Evolutionary conservation across 371 early-diverging fungal species (phyloP), one percentile per base, ranked within the genome.

Genomic region (Zychaea mexicana): DNA sequence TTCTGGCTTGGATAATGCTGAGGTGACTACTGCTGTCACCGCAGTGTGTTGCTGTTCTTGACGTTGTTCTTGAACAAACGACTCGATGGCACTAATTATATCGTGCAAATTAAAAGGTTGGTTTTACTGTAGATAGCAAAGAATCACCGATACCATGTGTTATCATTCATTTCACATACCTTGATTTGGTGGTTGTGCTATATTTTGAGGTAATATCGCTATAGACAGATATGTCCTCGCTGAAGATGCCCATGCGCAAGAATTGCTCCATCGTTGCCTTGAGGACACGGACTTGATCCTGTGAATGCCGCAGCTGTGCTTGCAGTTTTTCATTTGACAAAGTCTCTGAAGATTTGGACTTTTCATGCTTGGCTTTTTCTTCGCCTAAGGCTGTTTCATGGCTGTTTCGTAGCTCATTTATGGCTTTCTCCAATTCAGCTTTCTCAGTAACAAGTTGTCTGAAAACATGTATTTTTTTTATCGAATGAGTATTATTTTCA

Each of bases 201-300:
- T 56, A 63, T 6, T 30, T 57, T 12, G 56, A 30, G 1, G 63
- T 57, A 31, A 63, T 30, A 39, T 71, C 52, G 53, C 68, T 24
- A 61, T 69, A 39, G 60, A 66, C 24, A 42, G 56, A 10, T 33
- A 63, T 33, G 33, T 73, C 76, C 39, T 72, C 70, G 28, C 66
- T 74, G 49, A 78, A 78, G 7, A 78, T 70, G 30, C 78, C 78
- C 70, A 78, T 74, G 17, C 77, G 70, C 38, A 79, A 42, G 53
- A 79, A 74, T 28, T 79, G 79, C 49, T 76, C 79, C 79, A 79
- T 76, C 0, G 79, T 76, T 24, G 79, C 68, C 38, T 79, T 79
- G 19, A 79, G 53, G 6, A 79, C 66, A 12, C 73, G 64, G 0
- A 79, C 74, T 54, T 79, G 79, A 15, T 72, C 72, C 56, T 74